Evolutionary conservation across 345 rosid genomes (phyloP).

Genomic region (Citrus glauca): DNA sequence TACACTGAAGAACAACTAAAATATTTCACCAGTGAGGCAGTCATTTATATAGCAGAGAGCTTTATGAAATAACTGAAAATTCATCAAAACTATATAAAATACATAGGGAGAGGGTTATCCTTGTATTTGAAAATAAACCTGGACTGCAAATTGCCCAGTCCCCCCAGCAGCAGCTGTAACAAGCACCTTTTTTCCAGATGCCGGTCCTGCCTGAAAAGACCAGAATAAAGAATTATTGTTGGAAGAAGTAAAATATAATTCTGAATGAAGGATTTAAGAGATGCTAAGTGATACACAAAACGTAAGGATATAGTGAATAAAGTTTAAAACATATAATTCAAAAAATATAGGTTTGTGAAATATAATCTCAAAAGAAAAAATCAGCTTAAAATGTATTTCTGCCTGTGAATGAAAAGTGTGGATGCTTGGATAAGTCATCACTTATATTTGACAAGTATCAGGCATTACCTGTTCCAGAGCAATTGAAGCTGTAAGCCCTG

Average conservation of each 20-base stretch:
- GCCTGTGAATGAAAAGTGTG: background rate
- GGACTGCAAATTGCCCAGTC: slow-evolving; percentile 97
- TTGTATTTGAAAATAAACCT: slow-evolving; percentile 44
- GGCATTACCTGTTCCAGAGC: slow-evolving; percentile 77
- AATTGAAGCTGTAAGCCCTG: slow-evolving; percentile 92
- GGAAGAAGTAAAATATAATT: slow-evolving; percentile 3
- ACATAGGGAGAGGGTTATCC: background rate
- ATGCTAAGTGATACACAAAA: background rate
- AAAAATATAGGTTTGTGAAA: background rate
- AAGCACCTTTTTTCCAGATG: slow-evolving; percentile 71
- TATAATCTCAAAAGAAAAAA: background rate
- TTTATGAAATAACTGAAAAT: background rate
- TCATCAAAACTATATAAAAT: background rate
- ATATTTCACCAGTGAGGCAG: background rate
- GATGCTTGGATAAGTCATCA: background rate
- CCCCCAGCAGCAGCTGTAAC: slow-evolving; percentile 99
- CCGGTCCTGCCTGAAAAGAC: slow-evolving; percentile 70
- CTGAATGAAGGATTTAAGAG: background rate
- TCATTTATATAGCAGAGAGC: background rate
- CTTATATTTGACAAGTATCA: background rate
- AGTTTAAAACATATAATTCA: background rate
- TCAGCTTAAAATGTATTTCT: background rate
- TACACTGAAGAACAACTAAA: background rate
- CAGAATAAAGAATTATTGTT: slow-evolving; percentile 10
- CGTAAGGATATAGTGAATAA: background rate